Base-by-base conservation (phyloP, 164 flowering plant genomes). In the Nelumbo lutea region DNA sequence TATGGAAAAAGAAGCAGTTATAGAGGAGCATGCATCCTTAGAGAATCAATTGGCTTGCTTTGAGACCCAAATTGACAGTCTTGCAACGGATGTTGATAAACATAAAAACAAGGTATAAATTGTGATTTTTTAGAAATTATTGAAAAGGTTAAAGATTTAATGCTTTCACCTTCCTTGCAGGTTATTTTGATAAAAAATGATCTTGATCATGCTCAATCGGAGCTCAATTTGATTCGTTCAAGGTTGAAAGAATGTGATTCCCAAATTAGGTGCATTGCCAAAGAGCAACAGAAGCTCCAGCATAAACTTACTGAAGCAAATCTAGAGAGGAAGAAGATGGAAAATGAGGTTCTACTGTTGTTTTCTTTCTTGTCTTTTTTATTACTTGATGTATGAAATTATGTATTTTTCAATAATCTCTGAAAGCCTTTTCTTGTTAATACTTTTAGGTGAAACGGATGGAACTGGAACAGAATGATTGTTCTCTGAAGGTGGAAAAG, bases 171-270 rank as follows among this genome's bases (percentile, higher is more conserved):
- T 41, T 9, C 45, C 3, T 45, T 79, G 68, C 79, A 96, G 99
- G 93, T 89, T 64, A 71, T 75, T 71, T 75, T 84, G 56, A 67
- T 82, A n/a, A 83, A 70, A 68, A 66, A 80, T 27, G 77, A 72
- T 69, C 88, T 77, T 77, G 92, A 86, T 70, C 80, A 81, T 69
- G 90, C 79, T 50, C 82, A 87, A 72, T 78, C 84, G 42, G 90
- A 91, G 69, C 88, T 90, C 50, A 79, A 78, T 73, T 55, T 62
- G 38, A 75, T 86, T 15, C 89, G 90, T 59, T 60, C 73, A 64
- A 96, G 93, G 86, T 77, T 93, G 83, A 89, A 87, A 81, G 98
- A 90, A 73, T 86, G 95, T 73, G 99, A 96, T 78, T 80, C 91
- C 13, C 81, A 88, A 79, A 96, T 96, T 67, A 84, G 79, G 80